Percentiles rank a stretch among this genome's conserved stretches.
These are phyloP conservation scores for Suillus sp. DNA, from an alignment of 768 basidiomycete species.

Conservation along the genomic window DNA sequence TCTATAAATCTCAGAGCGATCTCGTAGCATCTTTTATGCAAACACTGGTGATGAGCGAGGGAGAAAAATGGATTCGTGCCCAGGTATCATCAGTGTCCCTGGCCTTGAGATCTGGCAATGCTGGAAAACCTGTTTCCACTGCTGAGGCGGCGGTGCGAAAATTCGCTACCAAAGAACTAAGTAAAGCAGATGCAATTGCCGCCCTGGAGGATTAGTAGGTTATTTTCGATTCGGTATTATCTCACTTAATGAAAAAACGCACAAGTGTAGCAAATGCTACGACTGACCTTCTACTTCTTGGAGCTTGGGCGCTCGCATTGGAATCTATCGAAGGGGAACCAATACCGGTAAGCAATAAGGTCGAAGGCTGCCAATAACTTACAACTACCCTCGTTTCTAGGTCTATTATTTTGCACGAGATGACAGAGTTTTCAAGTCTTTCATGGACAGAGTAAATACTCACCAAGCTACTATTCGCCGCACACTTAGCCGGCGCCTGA, in stretches of 20 bases:
- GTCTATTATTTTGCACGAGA: constrained; percentile 95
- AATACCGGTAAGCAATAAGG: constrained; percentile 64
- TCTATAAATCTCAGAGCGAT: constrained; percentile 78
- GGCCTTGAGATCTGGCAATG: constrained; percentile 66
- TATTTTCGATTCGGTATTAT: constrained; percentile 1
- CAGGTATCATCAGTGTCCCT: constrained; percentile 69
- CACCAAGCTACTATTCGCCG: constrained; percentile 50
- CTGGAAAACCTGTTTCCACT: constrained; percentile 71
- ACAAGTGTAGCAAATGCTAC: constrained; percentile 86
- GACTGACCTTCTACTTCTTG: constrained; percentile 80
- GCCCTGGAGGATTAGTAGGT: constrained; percentile 89
- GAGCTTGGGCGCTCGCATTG: constrained; percentile 70
- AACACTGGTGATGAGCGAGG: constrained; percentile 95
- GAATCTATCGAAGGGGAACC: constrained; percentile 59
- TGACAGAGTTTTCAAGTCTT: constrained; percentile 78
- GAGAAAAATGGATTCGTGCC: constrained; percentile 83
- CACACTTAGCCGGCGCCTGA: constrained; percentile 55
- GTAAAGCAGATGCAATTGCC: constrained; percentile 75
- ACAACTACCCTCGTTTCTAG: constrained; percentile 27
- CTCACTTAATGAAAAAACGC: constrained; percentile 11
- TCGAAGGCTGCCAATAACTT: constrained; percentile 1
- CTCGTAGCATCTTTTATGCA: constrained; percentile 93
- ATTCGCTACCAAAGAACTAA: constrained; percentile 87
- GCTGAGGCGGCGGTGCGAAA: constrained; percentile 78
- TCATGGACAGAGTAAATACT: constrained; percentile 43